Conservation (phyloP, 345 rosid genomes). For the Carallia pectinifolia region DNA sequence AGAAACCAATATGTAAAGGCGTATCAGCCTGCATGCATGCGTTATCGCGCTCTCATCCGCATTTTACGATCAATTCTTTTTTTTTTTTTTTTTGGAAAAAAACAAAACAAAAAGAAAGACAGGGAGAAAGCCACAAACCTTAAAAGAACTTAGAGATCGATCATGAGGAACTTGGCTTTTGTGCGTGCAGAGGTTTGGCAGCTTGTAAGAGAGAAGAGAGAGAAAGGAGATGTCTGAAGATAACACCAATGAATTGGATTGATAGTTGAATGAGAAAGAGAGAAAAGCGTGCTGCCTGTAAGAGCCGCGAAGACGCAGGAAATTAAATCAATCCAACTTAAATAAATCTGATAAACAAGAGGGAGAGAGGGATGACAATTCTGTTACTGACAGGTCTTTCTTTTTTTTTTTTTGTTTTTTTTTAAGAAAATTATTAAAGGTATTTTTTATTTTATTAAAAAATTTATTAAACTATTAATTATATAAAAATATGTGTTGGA, state of each 20-base stretch:
- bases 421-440: no score
- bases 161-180: background rate
- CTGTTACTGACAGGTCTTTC: no score
- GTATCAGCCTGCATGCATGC: background rate
- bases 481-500: no score
- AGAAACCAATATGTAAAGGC: background rate
- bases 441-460: no score
- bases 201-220: background rate
- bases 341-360: no score
- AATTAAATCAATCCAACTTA: background rate
- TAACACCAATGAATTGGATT: background rate
- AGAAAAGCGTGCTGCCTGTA: slow-evolving; percentile 28
- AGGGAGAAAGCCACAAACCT: slow-evolving; percentile 5
- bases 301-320: slow-evolving; percentile 22
- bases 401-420: no score
- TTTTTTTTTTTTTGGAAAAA: no score
- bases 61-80: background rate
- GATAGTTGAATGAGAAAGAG: slow-evolving; percentile 17
- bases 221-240: background rate
- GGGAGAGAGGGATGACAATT: no score
- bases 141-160: slow-evolving; percentile 2
- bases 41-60: background rate
- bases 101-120: background rate
- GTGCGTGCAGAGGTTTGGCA: background rate
- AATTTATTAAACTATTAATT: no score